These are phyloP conservation scores for Scedosporium apiospermum DNA, from an alignment of 2,329 filamentous ascomycete genomes.

Conservation along the genomic window DNA sequence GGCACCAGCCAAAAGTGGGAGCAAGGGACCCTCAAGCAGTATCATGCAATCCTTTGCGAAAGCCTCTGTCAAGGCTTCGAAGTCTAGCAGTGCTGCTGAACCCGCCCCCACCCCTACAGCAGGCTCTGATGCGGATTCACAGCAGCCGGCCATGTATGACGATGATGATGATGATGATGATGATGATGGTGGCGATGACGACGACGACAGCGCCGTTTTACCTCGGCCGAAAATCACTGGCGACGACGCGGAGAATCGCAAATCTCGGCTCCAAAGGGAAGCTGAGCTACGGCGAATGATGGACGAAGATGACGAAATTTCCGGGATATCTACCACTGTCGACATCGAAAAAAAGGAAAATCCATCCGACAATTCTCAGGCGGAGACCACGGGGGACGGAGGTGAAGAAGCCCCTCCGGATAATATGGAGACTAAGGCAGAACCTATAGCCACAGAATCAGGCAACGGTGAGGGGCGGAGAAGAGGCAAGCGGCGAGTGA, in stretches of 20 bases:
- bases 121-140: constrained; percentile 12
- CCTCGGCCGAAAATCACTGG: constrained; percentile 16
- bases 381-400: background rate
- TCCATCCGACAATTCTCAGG: background rate
- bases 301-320: constrained; percentile 50
- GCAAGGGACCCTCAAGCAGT: constrained; percentile 45
- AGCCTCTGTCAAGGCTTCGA: constrained; percentile 28
- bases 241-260: constrained; percentile 16
- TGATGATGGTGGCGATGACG: constrained; percentile 16
- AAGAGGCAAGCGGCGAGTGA: constrained; percentile 68
- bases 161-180: constrained; percentile 31
- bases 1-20: constrained; percentile 39
- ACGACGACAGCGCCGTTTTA: constrained; percentile 9
- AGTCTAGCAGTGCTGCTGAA: constrained; percentile 35
- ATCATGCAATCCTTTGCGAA: constrained; percentile 78
- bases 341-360: constrained; percentile 11
- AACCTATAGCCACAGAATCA: constrained; percentile 42
- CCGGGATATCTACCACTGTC: constrained; percentile 18
- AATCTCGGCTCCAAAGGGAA: constrained; percentile 25
- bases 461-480: constrained; percentile 51
- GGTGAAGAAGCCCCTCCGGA: constrained; percentile 10
- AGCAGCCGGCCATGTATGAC: constrained; percentile 19
- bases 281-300: constrained; percentile 31
- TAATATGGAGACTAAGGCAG: constrained; percentile 27
- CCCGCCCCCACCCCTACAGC: constrained; percentile 3